phyloP scores from a whole-genome alignment of 2,329 filamentous ascomycete species.

The Sporothrix sp. region DNA sequence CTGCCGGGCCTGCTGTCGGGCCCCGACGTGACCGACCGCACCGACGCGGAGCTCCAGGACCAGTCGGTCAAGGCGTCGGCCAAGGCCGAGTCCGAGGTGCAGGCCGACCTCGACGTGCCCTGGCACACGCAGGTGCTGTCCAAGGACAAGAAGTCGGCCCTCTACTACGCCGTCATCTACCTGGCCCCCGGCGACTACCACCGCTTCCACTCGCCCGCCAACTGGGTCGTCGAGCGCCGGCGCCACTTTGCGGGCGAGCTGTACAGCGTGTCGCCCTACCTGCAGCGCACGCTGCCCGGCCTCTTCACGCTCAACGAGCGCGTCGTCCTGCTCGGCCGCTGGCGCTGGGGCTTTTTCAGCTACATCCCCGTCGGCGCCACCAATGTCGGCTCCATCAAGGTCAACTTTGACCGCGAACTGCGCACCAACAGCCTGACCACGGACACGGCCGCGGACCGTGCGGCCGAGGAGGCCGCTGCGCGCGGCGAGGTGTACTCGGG shows the following conservation, averaged over 20 bases:
- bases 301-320: slow-evolving; percentile 96
- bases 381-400: slow-evolving; percentile 90
- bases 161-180: slow-evolving; percentile 94
- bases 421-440: slow-evolving; percentile 87
- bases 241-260: slow-evolving; percentile 97
- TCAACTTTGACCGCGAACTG: slow-evolving; percentile 94
- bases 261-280: slow-evolving; percentile 88
- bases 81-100: slow-evolving; percentile 71
- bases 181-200: slow-evolving; percentile 97
- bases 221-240: slow-evolving; percentile 88
- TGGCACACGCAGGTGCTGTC: slow-evolving; percentile 61
- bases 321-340: slow-evolving; percentile 83
- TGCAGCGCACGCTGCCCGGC: slow-evolving; percentile 84
- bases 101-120: slow-evolving; percentile 68
- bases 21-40: slow-evolving; percentile 33
- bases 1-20: slow-evolving; percentile 81
- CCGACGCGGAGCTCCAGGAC: slow-evolving; percentile 52
- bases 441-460: slow-evolving; percentile 81
- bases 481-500: slow-evolving; percentile 79
- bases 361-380: slow-evolving; percentile 94
- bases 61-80: slow-evolving; percentile 59
- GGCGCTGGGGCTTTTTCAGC: slow-evolving; percentile 96
- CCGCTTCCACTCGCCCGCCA: slow-evolving; percentile 89
- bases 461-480: slow-evolving; percentile 66
- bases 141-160: slow-evolving; percentile 51